Base-by-base conservation (phyloP, 164 flowering plant species). In the Piper longum region DNA sequence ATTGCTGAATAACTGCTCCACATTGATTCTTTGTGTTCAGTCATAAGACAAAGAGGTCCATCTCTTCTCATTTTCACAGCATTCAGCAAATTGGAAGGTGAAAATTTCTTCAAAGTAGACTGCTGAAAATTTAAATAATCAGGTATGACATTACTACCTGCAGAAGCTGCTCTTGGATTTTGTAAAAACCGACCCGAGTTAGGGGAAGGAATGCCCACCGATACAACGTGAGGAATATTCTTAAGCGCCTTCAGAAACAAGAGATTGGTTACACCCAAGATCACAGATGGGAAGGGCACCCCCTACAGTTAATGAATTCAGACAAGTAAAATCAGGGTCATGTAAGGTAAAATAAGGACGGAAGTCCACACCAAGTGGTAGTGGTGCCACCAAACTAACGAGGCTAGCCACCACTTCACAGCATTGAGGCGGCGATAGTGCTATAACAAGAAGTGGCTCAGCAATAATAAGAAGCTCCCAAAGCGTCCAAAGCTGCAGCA, bases 271-370 rank as follows among this genome's bases (percentile, higher is more conserved):
- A 95, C 99, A 16, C 99, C 99, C 69, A 95, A 74, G 63, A 95
- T 67, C 87, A 95, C 82, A 2, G 98, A 85, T 59, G 99, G 98
- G 67, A 89, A 89, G 19, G 69, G 42, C n/a, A 26, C 79, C 82
- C 7, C 91, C 89, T 63, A 85, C 91, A 70, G 64, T 80, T 62
- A 95, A 82, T 8, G 98, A 80, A 73, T 95, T 95, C 44, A 95
- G 75, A 19, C 43, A 70, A 26, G 85, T 83, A 75, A 95, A 95
- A 63, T 82, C 91, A 3, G 85, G 96, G 67, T 89, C 96, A 71
- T 91, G 98, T 56, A 95, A 91, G 68, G 99, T 95, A 70, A 95
- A 95, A 70, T 95, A 95, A 42, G 97, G 99, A 74, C 96, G 81
- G 66, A 91, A 95, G 64, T 95, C 99, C 54, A 87, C 75, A 77